A percentile compares a stretch with the other conserved stretches of the same genome.
Evolutionary conservation across 2,329 filamentous ascomycete species (phyloP).

Genomic region (Aspergillus brunneoviolaceus): DNA sequence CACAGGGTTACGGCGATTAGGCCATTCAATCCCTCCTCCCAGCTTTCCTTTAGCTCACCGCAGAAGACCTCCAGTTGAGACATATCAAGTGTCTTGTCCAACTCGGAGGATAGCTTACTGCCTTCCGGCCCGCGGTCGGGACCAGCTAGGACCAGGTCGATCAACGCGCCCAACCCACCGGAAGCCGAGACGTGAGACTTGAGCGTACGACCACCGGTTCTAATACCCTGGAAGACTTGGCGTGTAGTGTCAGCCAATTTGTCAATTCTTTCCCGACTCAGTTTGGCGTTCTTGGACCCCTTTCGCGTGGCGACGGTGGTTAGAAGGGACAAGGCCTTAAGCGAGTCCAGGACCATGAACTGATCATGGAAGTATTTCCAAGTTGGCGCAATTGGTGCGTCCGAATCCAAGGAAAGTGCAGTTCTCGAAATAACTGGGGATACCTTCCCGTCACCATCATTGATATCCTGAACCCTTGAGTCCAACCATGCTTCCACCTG

Average conservation of each 20-base stretch:
- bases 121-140: constrained; percentile 23
- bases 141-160: constrained; percentile 38
- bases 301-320: constrained; percentile 33
- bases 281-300: constrained; percentile 29
- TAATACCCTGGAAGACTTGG: constrained; percentile 35
- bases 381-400: constrained; percentile 32
- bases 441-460: constrained; percentile 19
- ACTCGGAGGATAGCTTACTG: constrained; percentile 28
- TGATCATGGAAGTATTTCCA: constrained; percentile 45
- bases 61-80: constrained; percentile 44
- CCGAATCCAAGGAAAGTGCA: constrained; percentile 26
- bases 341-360: constrained; percentile 41
- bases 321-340: constrained; percentile 41
- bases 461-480: constrained; percentile 25
- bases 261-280: constrained; percentile 37
- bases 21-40: constrained; percentile 47
- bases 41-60: constrained; percentile 48
- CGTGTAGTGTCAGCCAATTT: constrained; percentile 25
- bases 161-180: constrained; percentile 43
- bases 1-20: constrained; percentile 34
- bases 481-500: constrained; percentile 34
- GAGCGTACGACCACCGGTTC: constrained; percentile 35
- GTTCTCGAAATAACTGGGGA: constrained; percentile 26
- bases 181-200: constrained; percentile 41
- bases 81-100: constrained; percentile 39